Base-by-base conservation (phyloP, 768 basidiomycete genomes). In the Ephemerocybe angulata region DNA sequence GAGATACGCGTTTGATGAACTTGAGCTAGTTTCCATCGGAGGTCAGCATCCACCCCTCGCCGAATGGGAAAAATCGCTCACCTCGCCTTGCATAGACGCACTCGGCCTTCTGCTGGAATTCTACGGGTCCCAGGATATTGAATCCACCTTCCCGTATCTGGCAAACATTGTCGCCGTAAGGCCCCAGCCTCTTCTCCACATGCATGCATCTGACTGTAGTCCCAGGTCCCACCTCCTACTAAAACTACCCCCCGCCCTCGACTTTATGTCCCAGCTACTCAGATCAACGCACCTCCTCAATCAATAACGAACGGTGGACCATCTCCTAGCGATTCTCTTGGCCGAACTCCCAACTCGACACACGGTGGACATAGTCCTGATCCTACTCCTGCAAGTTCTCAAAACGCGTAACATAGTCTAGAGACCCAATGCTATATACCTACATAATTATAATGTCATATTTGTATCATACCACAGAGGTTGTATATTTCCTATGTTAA, bases 31-130 rank as follows among this genome's bases (percentile, higher is more conserved):
- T 19, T 70, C 74, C 46, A 77, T 90, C 40, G 78, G 84, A 70
- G 88, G 89, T 89, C 57, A 74, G 31, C 50, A 28, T 49, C 31
- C 13, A 50, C 24, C 31, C 10, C 35, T 33, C 35, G 24, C 43
- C 21, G 12, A 55, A 42, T 21, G 38, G 15, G 28, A 51, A 29
- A 54, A 41, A 19, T 50, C 31, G 22, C 53, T 57, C 27, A 55
- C 56, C 46, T 40, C 43, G 31, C 38, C 28, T 49, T 46, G 28
- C 28, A 19, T 58, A 91, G 89, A 87, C 57, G 79, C 82, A 3
- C 67, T 90, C 51, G 70, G 74, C 51, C 83, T 90, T 37, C 71
- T 91, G 29, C 72, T 90, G 0, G 87, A 90, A 63, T 90, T 88
- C 63, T 91, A 90, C 66, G 70, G 73, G 15, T 80, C 80, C 0